Base-by-base conservation (phyloP, 768 basidiomycete genomes). In the Termitomyces sp. region DNA sequence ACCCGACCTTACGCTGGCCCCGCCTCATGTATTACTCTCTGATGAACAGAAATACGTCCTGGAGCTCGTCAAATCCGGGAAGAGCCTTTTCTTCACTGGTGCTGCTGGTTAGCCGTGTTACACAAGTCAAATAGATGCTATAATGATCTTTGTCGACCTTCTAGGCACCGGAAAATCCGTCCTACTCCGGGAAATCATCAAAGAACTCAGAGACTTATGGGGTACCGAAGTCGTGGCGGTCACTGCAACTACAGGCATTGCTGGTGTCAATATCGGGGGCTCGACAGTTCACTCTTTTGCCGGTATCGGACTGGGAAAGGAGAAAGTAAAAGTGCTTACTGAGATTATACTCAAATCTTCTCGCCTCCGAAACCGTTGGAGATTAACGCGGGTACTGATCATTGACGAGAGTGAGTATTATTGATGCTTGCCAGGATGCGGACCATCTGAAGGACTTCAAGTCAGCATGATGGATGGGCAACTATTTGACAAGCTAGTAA, bases 381-480 rank as follows among this genome's bases (percentile, higher is more conserved):
- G 35, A 17, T 60, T 67, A 1, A 78, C 77, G 6, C 68, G 73
- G 55, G 79, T 82, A 21, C 73, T 91, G 27, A 77, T 91, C 55
- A 79, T 91, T 6, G 89, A 91, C 63, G 89, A 91, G 73, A 79
- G 89, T 88, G 56, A 72, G 70, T 59, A 30, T 8, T 6, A 37
- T 4, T 54, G 58, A n/a, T 37, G 46, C 46, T 39, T 47, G 10
- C 10, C 6, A 23, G 42, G 47, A 39, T 17, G 9, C 9, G 25
- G 8, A 28, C 9, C 25, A 21, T 37, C 19, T 45, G 44, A 35
- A 46, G 47, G 19, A 48, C 34, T 55, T 45, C 17, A 42, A 74
- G 88, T 91, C 35, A 90, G 88, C 0, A 91, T 92, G 89, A 72
- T 91, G 42, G 86, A 91, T 56, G 88, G 80, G 0, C 66, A 66